phyloP scores from a whole-genome alignment of 305 asterid species.

The Fraxinus latifolia region DNA sequence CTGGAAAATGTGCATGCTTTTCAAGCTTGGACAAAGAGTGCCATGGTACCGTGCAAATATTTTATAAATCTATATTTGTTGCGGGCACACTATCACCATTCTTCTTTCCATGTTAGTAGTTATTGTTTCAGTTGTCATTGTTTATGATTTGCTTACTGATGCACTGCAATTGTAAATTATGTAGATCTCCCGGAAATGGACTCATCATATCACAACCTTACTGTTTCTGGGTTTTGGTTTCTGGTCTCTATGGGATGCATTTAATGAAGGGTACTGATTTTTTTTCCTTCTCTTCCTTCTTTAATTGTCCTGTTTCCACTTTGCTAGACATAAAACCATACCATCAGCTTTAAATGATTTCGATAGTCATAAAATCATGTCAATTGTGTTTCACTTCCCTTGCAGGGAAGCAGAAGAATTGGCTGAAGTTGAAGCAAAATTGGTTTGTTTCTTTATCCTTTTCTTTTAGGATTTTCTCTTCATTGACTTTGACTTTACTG shows the following conservation, averaged over 20 bases:
- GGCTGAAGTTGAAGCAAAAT: conserved; percentile 85
- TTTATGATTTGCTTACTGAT: background rate
- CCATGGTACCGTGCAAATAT: background rate
- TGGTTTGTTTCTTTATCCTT: conserved; percentile 49
- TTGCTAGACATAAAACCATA: conserved; percentile 6
- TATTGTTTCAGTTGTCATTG: background rate
- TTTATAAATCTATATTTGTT: background rate
- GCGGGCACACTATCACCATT: background rate
- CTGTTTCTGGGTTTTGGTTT: conserved; percentile 87
- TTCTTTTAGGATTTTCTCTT: background rate
- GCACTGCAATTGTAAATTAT: background rate
- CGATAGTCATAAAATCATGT: conserved; percentile 11
- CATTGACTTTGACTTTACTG: conserved; percentile 20
- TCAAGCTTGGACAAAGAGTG: background rate
- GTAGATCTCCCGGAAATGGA: conserved; percentile 64
- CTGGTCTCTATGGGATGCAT: conserved; percentile 98
- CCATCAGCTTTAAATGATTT: background rate
- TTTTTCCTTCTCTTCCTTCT: conserved; percentile 10
- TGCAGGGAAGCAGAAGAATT: conserved; percentile 77
- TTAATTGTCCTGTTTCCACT: background rate
- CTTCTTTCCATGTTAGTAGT: background rate
- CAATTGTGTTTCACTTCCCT: conserved; percentile 1
- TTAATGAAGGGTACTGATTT: conserved; percentile 63
- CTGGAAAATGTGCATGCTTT: background rate
- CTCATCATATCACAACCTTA: conserved; percentile 84